Evolutionary conservation across 2,329 filamentous ascomycete species (phyloP).

Genomic region (Aureobasidium lini): DNA sequence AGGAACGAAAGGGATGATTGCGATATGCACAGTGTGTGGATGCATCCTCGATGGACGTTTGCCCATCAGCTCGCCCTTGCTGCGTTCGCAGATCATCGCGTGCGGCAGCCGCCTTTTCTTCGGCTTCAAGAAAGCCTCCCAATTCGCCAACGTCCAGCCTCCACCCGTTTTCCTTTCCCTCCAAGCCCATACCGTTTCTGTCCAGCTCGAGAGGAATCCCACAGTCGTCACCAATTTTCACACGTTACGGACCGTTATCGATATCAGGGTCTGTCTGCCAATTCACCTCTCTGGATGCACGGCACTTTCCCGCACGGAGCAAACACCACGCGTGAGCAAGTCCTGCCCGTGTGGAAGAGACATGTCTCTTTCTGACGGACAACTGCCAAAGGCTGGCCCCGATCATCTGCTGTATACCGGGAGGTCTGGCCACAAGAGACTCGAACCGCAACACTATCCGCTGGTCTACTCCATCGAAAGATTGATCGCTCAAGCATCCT

Average conservation of each 20-base stretch:
- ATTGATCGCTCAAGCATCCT: neutral
- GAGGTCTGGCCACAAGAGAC: neutral
- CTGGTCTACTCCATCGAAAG: neutral
- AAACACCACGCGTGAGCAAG: neutral
- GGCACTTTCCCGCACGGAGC: neutral
- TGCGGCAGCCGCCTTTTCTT: neutral
- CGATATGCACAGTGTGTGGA: neutral
- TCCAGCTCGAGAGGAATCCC: neutral
- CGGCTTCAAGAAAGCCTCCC: neutral
- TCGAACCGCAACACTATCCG: too few species aligned
- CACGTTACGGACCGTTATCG: neutral
- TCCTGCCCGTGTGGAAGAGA: constrained; percentile 5
- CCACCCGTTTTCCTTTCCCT: neutral
- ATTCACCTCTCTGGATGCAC: neutral
- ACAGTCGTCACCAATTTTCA: constrained; percentile 5
- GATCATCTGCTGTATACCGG: too few species aligned
- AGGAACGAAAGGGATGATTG: neutral
- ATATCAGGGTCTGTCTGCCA: neutral
- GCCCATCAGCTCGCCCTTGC: neutral
- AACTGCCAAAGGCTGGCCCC: constrained; percentile 1
- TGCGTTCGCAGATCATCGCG: constrained; percentile 11
- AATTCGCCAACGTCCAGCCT: neutral
- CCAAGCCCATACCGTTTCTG: neutral
- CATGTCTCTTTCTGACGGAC: constrained; percentile 11
- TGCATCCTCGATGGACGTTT: neutral